Evolutionary conservation across 2,329 filamentous ascomycete species (phyloP).

Genomic region (Exophiala oligosperma): DNA sequence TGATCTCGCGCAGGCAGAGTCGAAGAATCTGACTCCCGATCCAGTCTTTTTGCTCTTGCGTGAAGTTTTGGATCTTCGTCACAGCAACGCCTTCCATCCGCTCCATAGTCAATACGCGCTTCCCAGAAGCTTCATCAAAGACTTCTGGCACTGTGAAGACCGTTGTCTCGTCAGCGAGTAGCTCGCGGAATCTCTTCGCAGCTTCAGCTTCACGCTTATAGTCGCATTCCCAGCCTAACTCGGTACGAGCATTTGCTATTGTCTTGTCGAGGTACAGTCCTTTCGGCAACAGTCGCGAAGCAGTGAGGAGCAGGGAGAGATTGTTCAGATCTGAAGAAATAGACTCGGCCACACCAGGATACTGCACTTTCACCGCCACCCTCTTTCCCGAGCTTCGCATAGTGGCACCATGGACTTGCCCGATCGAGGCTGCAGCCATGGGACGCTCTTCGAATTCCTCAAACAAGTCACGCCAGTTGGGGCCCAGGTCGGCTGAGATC

Average conservation of each 20-base stretch:
- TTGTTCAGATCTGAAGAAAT: conserved; percentile 98
- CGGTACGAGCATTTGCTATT: conserved; percentile 88
- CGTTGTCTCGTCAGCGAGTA: conserved; percentile 72
- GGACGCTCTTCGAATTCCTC: conserved; percentile 84
- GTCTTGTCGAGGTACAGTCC: conserved; percentile 96
- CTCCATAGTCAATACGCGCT: conserved; percentile 89
- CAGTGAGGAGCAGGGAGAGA: conserved; percentile 83
- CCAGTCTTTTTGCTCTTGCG: conserved; percentile 86
- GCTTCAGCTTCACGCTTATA: conserved; percentile 86
- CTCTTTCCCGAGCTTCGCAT: conserved; percentile 67
- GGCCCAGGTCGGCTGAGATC: conserved; percentile 72
- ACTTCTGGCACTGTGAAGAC: conserved; percentile 80
- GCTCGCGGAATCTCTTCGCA: conserved; percentile 70
- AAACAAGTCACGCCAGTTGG: conserved; percentile 82
- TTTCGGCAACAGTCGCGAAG: conserved; percentile 84
- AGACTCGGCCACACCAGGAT: conserved; percentile 90
- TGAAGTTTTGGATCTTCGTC: conserved; percentile 73
- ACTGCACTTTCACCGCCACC: conserved; percentile 96
- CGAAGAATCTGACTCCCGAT: conserved; percentile 92
- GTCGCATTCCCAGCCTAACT: conserved; percentile 96
- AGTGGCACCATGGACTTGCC: conserved; percentile 86
- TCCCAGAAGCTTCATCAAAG: conserved; percentile 75
- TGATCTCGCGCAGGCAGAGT: conserved; percentile 88
- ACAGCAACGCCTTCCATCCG: conserved; percentile 85
- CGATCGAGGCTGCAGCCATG: conserved; percentile 93